Base-by-base conservation (phyloP, 1,284 basidiomycete species). In the Ceratobasidium sp. region DNA sequence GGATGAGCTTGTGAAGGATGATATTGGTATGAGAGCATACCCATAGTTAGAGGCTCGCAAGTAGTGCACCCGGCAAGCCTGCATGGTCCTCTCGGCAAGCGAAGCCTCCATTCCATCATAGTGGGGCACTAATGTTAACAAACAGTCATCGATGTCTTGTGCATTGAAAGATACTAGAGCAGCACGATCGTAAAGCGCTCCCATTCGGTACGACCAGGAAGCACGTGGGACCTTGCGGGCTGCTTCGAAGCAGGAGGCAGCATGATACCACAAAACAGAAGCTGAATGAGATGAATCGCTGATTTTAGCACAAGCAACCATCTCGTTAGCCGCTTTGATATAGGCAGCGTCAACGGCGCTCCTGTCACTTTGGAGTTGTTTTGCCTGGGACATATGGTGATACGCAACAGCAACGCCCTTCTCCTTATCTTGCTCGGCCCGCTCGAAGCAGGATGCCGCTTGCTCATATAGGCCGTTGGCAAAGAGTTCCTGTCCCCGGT, bases 371-470 rank as follows among this genome's bases (percentile, higher is more conserved):
- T 59, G 57, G 28, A 35, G 30, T 21, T 32, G 21, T 28, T 32
- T 71, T 14, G 69, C 69, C 52, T 71, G 57, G 5, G 57, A 38
- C 69, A 71, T 71, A 9, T 71, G 46, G 13, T 49, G 14, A 11
- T 71, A 71, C 18, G 69, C 69, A 18, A 61, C 57, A 23, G 69
- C 69, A 26, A 71, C 61, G 28, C n/a, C 32, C 1, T 46, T 32
- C 30, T 71, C 69, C 13, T 71, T 59, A 16, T 32, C 46, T 49
- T 71, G 69, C 0, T 46, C 69, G 9, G 69, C 69, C 1, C 44
- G 69, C 23, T 71, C 69, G 21, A 71, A 71, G 35, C 57, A 71
- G 13, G 69, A 50, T 32, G 47, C 28, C 23, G 69, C 69, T 14
- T 49, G 46, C 18, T 26, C 57, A 28, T 71, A 71, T n/a, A 59